phyloP scores from a whole-genome alignment of 169 alveolate species.

The Pseudocohnilembus persalinus region DNA sequence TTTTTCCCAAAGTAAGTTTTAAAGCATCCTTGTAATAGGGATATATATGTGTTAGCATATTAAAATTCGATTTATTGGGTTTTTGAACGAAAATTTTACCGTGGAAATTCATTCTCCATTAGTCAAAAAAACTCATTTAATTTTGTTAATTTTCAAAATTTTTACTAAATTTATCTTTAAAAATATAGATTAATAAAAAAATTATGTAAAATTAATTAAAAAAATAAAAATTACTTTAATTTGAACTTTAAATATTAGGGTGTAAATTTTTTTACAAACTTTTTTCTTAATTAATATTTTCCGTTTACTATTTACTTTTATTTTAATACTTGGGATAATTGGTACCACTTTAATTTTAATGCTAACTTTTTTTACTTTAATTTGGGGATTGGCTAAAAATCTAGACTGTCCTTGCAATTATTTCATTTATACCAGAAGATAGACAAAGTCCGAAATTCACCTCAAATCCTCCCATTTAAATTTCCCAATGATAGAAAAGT shows the following conservation, averaged over 20 bases:
- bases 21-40: conserved; percentile 15
- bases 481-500: background rate
- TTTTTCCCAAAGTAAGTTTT: background rate
- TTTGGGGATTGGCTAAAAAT: background rate
- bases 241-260: background rate
- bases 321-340: background rate
- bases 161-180: background rate
- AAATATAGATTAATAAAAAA: no score
- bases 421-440: conserved; percentile 17
- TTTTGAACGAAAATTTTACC: conserved; percentile 13
- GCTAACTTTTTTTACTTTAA: background rate
- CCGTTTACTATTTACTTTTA: background rate
- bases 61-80: background rate
- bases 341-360: background rate
- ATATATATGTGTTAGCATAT: conserved; percentile 2
- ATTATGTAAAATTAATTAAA: no score
- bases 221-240: background rate
- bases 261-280: no score
- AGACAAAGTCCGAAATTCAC: conserved; percentile 5
- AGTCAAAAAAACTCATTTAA: conserved; percentile 4
- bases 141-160: background rate
- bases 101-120: conserved; percentile 1
- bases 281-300: no score
- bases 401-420: background rate
- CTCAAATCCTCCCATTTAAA: conserved; percentile 8